A percentile compares a stretch with the other conserved stretches of the same genome.
Evolutionary conservation across 2,329 filamentous ascomycete species (phyloP).

Genomic region (Rugonectria rugulosa): DNA sequence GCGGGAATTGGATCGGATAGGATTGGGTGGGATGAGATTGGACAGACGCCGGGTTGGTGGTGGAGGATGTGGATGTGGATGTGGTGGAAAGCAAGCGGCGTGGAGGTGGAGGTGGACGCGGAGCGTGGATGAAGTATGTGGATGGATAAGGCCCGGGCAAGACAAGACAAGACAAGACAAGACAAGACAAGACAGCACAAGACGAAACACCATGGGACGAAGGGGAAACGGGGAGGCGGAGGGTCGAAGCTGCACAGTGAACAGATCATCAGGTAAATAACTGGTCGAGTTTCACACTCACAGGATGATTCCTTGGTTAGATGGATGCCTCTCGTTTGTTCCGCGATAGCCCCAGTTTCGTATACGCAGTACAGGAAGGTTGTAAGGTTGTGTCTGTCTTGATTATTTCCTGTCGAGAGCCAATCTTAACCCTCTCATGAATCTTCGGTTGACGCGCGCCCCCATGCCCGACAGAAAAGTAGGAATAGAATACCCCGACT

Average conservation of each 20-base stretch:
- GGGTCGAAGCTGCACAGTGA: no score
- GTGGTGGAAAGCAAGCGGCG: background rate
- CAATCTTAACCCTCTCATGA: conserved; percentile 21
- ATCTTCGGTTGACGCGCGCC: conserved; percentile 24
- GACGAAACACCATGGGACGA: background rate
- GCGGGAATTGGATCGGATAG: conserved; percentile 20
- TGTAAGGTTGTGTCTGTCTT: background rate
- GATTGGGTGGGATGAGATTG: conserved; percentile 20
- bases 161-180: conserved; percentile 2
- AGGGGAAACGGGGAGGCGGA: no score
- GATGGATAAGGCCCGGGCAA: background rate
- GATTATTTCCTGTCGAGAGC: conserved; percentile 17
- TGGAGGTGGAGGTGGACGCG: conserved; percentile 2
- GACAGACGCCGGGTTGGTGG: background rate
- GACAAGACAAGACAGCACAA: conserved; percentile 9
- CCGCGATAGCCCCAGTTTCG: no score
- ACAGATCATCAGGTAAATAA: no score
- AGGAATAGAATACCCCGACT: background rate
- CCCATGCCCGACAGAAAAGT: conserved; percentile 22
- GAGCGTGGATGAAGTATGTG: background rate
- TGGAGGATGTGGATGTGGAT: background rate
- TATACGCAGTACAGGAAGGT: background rate
- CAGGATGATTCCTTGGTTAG: background rate
- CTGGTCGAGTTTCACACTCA: conserved; percentile 7
- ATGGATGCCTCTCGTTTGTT: no score